Evolutionary conservation across 225 moss, liverwort and hornwort genomes (phyloP).

Genomic region (Bryum argenteum): DNA sequence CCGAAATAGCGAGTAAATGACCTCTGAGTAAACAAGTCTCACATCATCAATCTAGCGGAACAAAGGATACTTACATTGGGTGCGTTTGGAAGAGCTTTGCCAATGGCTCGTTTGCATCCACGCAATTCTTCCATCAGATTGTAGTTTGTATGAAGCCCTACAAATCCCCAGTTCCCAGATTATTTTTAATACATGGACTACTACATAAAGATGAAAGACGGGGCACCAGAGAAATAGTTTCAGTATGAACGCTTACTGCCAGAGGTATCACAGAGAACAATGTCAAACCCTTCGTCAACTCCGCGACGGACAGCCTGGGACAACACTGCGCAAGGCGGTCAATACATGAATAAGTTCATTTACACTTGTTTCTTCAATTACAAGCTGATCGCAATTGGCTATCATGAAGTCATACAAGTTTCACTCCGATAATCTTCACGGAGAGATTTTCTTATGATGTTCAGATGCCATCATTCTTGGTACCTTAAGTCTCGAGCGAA

Average conservation of each 20-base stretch:
- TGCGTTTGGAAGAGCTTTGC: conserved; percentile 78
- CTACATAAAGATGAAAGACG: conserved; percentile 1
- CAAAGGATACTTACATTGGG: conserved; percentile 67
- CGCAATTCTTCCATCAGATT: conserved; percentile 98
- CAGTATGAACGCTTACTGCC: conserved; percentile 65
- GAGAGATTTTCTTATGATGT: no score
- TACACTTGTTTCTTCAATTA: conserved; percentile 4
- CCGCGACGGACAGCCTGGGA: conserved; percentile 81
- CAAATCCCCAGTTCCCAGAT: conserved; percentile 19
- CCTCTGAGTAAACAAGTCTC: neutral
- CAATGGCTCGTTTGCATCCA: conserved; percentile 83
- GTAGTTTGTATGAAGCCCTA: conserved; percentile 90
- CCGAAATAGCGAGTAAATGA: neutral
- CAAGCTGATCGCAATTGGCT: neutral
- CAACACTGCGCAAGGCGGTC: conserved; percentile 64
- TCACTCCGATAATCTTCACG: neutral
- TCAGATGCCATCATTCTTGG: no score
- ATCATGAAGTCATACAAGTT: neutral
- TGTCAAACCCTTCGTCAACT: conserved; percentile 72
- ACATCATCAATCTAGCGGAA: conserved; percentile 1
- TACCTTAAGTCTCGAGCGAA: no score
- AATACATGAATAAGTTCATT: conserved; percentile 27
- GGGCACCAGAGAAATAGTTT: neutral
- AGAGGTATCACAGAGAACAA: conserved; percentile 91
- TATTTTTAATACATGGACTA: neutral